These are phyloP conservation scores for Cyclostephanos tholiformis DNA, from an alignment of 108 stramenopile species.

Conservation along the genomic window DNA sequence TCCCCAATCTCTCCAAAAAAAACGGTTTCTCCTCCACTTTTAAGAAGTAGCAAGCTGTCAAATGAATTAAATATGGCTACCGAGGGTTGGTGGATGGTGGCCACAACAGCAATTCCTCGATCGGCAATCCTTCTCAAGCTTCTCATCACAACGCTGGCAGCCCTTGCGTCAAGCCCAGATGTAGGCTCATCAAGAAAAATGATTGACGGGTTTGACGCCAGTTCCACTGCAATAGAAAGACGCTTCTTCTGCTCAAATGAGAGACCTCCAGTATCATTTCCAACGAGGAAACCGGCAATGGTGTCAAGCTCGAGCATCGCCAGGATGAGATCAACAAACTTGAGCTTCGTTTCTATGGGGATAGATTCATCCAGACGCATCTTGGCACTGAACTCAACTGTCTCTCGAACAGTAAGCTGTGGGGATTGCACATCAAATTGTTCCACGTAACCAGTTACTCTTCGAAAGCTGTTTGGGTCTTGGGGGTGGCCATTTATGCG, in stretches of 20 bases:
- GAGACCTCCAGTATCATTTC: slow-evolving; percentile 56
- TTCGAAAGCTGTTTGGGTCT: slow-evolving; percentile 60
- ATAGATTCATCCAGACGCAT: slow-evolving; percentile 75
- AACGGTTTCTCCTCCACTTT: slow-evolving; percentile 83
- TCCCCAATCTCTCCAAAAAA: slow-evolving; percentile 83
- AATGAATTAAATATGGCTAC: slow-evolving; percentile 79
- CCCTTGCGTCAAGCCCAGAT: slow-evolving; percentile 61
- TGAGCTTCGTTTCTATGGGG: slow-evolving; percentile 41
- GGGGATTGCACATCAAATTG: slow-evolving; percentile 88
- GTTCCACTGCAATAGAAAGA: slow-evolving; percentile 76
- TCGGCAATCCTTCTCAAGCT: slow-evolving; percentile 64
- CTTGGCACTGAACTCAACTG: slow-evolving; percentile 82
- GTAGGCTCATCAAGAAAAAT: slow-evolving; percentile 46
- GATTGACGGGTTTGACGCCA: slow-evolving; percentile 55
- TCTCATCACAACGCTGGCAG: slow-evolving; percentile 65
- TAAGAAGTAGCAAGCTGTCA: slow-evolving; percentile 74
- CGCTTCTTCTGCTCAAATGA: slow-evolving; percentile 78
- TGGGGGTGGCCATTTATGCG: slow-evolving; percentile 82
- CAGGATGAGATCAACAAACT: slow-evolving; percentile 74
- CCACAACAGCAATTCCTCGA: slow-evolving; percentile 64
- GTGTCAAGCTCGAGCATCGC: slow-evolving; percentile 63
- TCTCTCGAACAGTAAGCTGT: slow-evolving; percentile 80
- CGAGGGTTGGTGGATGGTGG: slow-evolving; percentile 89
- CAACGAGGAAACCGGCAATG: slow-evolving; percentile 62
- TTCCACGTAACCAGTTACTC: slow-evolving; percentile 86